phyloP scores from a whole-genome alignment of 2,329 filamentous ascomycete species.

The Neofusicoccum parvum region DNA sequence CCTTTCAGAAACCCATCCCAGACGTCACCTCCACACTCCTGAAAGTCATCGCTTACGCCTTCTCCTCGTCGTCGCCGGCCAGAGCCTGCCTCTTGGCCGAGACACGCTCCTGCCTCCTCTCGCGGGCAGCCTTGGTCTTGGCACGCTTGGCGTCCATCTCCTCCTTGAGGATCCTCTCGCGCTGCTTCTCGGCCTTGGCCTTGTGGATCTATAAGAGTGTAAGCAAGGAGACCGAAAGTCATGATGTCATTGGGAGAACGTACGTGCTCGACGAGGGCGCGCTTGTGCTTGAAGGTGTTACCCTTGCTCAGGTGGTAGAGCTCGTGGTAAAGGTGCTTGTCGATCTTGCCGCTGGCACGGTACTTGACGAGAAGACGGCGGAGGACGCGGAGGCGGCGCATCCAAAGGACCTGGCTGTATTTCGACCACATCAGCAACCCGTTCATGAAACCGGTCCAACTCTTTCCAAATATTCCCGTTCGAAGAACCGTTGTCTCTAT shows the following conservation, averaged over 20 bases:
- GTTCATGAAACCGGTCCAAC: slow-evolving; percentile 20
- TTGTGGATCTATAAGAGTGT: slow-evolving; percentile 81
- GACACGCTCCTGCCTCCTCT: slow-evolving; percentile 94
- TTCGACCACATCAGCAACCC: slow-evolving; percentile 36
- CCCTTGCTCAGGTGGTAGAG: slow-evolving; percentile 99
- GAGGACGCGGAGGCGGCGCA: slow-evolving; percentile 99
- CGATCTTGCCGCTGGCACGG: slow-evolving; percentile 99
- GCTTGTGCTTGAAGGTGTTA: slow-evolving; percentile 99
- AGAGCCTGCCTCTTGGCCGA: slow-evolving; percentile 87
- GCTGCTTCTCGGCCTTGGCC: slow-evolving; percentile 98
- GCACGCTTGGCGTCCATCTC: slow-evolving; percentile 99
- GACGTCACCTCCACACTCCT: slow-evolving; percentile 38
- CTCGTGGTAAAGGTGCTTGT: slow-evolving; percentile 99
- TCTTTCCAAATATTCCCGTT: slow-evolving; percentile 17
- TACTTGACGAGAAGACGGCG: slow-evolving; percentile 99
- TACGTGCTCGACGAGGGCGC: slow-evolving; percentile 99
- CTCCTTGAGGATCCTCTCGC: slow-evolving; percentile 94
- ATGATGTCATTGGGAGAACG: slow-evolving; percentile 53
- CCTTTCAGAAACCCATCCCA: slow-evolving; percentile 46
- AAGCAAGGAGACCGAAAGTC: slow-evolving; percentile 32
- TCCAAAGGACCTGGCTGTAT: slow-evolving; percentile 93
- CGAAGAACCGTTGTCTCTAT: not conserved
- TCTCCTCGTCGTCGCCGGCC: slow-evolving; percentile 66
- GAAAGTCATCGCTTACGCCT: slow-evolving; percentile 33
- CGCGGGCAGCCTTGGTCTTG: slow-evolving; percentile 99